Evolutionary conservation across 2,329 filamentous ascomycete genomes (phyloP), one percentile per base, ranked within the genome.

Genomic region (Helicocarpus griseus): DNA sequence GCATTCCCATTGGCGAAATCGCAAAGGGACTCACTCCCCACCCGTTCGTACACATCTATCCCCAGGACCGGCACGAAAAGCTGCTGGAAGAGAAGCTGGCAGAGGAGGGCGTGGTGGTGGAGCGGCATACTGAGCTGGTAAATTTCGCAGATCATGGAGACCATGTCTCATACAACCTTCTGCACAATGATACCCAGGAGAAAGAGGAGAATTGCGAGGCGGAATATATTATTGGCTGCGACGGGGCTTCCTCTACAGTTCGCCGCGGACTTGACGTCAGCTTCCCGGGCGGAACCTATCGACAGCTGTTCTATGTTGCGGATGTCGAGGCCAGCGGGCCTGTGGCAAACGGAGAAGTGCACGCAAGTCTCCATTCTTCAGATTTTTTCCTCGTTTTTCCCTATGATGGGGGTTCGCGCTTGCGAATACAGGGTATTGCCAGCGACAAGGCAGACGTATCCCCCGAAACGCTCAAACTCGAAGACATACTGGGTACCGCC

Each of bases 161-260:
- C 2, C 40, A 53, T n/a, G 51, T 67, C 19, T 56, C 54, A 2
- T 35, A 21, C 33, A 48, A 36, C 2, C n/a, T 39, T 6, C 33
- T 19, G 5, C 31, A 40, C 33, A 49, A 49, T 21, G 35, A 40
- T 29, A 40, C 24, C 3, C 22, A 29, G 35, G 33, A 29, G 22
- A 9, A 8, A 11, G 35, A 49, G 24, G 35, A 49, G 33, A 44
- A 44, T n/a, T 24, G 22, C 39, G 7, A 54, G 9, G 51, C 51
- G 19, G 13, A 26, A 39, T 17, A 69, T 67, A 72, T 87, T 31
- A 72, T 87, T 3, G 84, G 83, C 0, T 83, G 79, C 43, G 83
- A 87, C 56, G 84, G 84, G 0, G 83, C 84, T 0, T 81, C 83
- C 59, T 81, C 77, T 50, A 85, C 82, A 80, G 80, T 79, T 0